Conservation (phyloP, 2,329 filamentous ascomycete genomes). For the Aspergillus glaucus region DNA sequence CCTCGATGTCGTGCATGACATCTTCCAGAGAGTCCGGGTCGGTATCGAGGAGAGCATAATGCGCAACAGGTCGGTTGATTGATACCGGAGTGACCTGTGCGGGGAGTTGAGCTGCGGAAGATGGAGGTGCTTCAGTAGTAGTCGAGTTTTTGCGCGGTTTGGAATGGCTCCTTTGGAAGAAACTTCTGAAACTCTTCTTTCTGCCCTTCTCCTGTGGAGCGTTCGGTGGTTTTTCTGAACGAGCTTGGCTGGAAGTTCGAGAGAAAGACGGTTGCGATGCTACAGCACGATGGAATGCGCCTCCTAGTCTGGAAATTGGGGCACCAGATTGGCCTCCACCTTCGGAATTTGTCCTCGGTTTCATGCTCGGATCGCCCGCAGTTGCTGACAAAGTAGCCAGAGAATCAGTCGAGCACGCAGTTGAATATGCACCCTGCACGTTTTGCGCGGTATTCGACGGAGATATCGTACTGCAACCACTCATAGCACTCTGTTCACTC, state of each 20-base stretch:
- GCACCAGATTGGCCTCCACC: conserved; percentile 1
- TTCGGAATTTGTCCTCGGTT: neutral
- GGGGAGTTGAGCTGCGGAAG: conserved; percentile 28
- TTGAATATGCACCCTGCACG: conserved; percentile 17
- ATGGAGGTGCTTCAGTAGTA: conserved; percentile 12
- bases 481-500: conserved; percentile 35
- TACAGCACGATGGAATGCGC: neutral
- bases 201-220: conserved; percentile 15
- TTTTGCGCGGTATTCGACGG: conserved; percentile 16
- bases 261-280: neutral
- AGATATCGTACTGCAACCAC: conserved; percentile 26
- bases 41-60: conserved; percentile 53
- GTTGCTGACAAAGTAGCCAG: conserved; percentile 21
- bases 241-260: neutral
- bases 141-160: conserved; percentile 20
- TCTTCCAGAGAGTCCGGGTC: conserved; percentile 35
- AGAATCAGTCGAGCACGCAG: conserved; percentile 29
- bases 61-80: conserved; percentile 44
- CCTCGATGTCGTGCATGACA: conserved; percentile 32
- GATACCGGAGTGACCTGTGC: conserved; percentile 34
- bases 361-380: conserved; percentile 11
- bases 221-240: conserved; percentile 1
- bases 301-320: neutral
- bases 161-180: conserved; percentile 47
- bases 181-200: conserved; percentile 43